phyloP scores from a whole-genome alignment of 129 eudicot species.

The Flaveria robusta region DNA sequence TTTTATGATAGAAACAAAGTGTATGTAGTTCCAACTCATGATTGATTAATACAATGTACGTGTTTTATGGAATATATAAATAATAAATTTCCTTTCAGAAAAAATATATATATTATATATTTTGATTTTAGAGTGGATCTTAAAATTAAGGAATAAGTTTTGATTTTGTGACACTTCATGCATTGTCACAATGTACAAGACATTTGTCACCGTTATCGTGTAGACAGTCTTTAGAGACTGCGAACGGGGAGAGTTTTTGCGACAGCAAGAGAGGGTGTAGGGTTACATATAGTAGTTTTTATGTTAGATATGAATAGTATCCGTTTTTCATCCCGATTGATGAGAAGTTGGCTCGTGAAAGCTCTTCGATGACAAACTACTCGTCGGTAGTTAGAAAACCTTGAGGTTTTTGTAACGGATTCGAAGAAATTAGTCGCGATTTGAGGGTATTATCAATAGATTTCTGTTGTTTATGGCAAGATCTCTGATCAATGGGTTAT shows the following conservation, averaged over 20 bases:
- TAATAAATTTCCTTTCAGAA: too few relatives aligned
- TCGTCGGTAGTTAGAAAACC: constrained; percentile 23
- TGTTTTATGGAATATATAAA: background rate
- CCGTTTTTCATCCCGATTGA: constrained; percentile 62
- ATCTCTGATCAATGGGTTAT: too few relatives aligned
- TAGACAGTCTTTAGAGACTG: constrained; percentile 65
- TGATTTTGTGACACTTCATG: constrained; percentile 50
- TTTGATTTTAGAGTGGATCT: background rate
- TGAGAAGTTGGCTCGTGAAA: constrained; percentile 21
- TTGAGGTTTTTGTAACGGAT: background rate
- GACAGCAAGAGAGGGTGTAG: constrained; percentile 58
- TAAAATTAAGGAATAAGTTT: constrained; percentile 26
- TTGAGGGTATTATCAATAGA: constrained; percentile 8
- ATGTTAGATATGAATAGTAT: constrained; percentile 51
- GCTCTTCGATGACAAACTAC: constrained; percentile 24
- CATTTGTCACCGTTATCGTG: constrained; percentile 54
- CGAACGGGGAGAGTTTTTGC: constrained; percentile 43
- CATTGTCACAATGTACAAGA: constrained; percentile 65
- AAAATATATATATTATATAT: background rate
- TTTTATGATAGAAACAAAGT: constrained; percentile 21
- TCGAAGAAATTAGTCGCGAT: background rate
- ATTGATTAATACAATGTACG: constrained; percentile 18
- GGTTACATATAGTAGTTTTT: constrained; percentile 62
- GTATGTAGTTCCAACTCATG: background rate
- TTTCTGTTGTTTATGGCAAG: background rate